Base-by-base conservation (phyloP, 257 asterid species). In the Solanum clarkiae region DNA sequence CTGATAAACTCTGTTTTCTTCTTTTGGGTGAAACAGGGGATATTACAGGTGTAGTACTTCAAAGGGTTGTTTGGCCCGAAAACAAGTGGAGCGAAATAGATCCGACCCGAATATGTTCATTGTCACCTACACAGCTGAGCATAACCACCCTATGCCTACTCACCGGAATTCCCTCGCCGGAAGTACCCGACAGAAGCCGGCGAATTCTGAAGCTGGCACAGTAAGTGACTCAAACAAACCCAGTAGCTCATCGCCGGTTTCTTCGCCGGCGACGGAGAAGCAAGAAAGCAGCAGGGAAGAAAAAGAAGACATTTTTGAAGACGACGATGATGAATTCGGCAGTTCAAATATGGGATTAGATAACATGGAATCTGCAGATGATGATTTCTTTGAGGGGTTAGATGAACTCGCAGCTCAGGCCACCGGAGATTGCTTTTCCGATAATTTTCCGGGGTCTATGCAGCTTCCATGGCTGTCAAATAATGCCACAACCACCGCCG, bases 131-230 rank as follows among this genome's bases (percentile, higher is more conserved):
- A 93, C 99, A 3, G 93, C 93, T 6, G 99, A 96, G 90, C 99
- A 96, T 87, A 94, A 91, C 91, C 99, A 96, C 91, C 97, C 97
- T 14, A 90, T 91, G 93, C 99, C 99, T 0, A 93, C 98, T 13
- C 97, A 94, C 92, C 97, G 98, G 86, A 94, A 94, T 86, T 93
- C 98, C 1, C 97, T 94, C 53, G 98, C 99, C 88, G 98, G 98
- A 9, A 91, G 95, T 89, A 92, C 92, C 32, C 97, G 99, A 7
- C 93, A 84, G 47, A 96, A 93, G 89, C 91, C 88, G 83, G 69
- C 86, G 83, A 51, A 87, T 2, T 42, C 92, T 14, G 86, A 20
- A 69, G 22, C 91, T 24, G 70, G 84, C 32, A 70, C 84, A 55
- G 62, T 92, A 26, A 93, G 88, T 2, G 94, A 91, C 11, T 65